phyloP scores from a whole-genome alignment of 805 yeast species.

The Komagataella pastoris region DNA sequence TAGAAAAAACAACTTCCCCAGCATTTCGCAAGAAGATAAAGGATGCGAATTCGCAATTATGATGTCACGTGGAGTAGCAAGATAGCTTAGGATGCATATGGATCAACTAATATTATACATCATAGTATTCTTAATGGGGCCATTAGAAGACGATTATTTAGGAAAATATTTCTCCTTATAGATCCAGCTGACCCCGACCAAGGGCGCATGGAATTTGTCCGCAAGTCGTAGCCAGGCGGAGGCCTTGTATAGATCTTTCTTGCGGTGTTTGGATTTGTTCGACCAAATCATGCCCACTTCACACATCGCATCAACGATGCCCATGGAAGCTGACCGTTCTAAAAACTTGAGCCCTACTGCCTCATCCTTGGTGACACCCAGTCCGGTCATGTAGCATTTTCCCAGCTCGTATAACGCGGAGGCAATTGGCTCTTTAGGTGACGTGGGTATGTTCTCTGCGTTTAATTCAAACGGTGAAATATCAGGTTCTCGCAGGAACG shows the following conservation, averaged over 20 bases:
- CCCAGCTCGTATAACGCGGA: slow-evolving; percentile 52
- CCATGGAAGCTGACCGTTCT: slow-evolving; percentile 54
- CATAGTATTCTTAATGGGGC: background rate
- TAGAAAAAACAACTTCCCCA: background rate
- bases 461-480: slow-evolving; percentile 22
- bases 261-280: slow-evolving; percentile 35
- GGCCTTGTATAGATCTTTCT: slow-evolving; percentile 46
- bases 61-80: background rate
- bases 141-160: background rate
- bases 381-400: slow-evolving; percentile 38
- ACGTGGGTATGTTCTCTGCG: slow-evolving; percentile 17
- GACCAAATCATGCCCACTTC: slow-evolving; percentile 62
- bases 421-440: slow-evolving; percentile 28
- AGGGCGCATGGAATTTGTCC: slow-evolving; percentile 43
- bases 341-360: slow-evolving; percentile 40
- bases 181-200: slow-evolving; percentile 65
- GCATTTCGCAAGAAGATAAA: background rate
- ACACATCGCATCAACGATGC: slow-evolving; percentile 55
- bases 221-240: slow-evolving; percentile 62
- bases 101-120: background rate
- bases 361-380: slow-evolving; percentile 44
- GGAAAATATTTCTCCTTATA: slow-evolving; percentile 47
- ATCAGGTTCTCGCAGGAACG: slow-evolving; percentile 4
- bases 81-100: background rate
- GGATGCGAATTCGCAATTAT: background rate